Evolutionary conservation across 2,329 filamentous ascomycete species (phyloP).

Genomic region (Juglanconis sp.): DNA sequence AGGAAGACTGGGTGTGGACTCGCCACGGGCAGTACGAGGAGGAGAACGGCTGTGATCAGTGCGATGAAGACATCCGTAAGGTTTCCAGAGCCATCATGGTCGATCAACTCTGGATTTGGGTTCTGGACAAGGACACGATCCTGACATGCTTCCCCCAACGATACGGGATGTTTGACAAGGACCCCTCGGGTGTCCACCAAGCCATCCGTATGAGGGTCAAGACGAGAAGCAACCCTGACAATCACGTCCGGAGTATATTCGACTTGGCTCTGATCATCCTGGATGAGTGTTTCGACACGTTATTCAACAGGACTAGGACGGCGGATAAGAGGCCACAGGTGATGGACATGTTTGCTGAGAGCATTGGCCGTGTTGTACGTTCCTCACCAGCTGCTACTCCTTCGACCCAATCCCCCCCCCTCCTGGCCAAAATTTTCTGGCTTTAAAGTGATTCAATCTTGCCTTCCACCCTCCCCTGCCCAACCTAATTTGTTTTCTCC

Average conservation of each 20-base stretch:
- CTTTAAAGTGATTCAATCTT: conserved; percentile 2
- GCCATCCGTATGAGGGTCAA: conserved; percentile 34
- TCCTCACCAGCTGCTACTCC: too few species aligned
- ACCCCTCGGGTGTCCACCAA: conserved; percentile 38
- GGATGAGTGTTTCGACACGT: conserved; percentile 37
- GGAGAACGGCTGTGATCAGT: conserved; percentile 21
- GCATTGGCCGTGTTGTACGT: conserved; percentile 30
- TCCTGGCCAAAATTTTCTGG: too few species aligned
- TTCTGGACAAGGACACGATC: conserved; percentile 28
- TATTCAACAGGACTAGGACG: conserved; percentile 37
- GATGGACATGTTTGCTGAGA: conserved; percentile 37
- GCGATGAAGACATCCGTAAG: conserved; percentile 25
- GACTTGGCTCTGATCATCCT: conserved; percentile 41
- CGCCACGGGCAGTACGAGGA: conserved; percentile 17
- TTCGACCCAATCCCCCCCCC: too few species aligned
- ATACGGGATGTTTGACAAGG: conserved; percentile 39
- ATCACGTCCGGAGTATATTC: conserved; percentile 35
- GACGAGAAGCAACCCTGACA: conserved; percentile 17
- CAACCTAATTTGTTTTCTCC: too few species aligned
- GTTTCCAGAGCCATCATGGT: conserved; percentile 27
- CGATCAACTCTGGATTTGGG: conserved; percentile 31
- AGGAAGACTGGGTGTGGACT: conserved; percentile 14
- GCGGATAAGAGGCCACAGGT: conserved; percentile 32
- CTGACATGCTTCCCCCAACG: conserved; percentile 32
- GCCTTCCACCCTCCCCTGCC: too few species aligned